Evolutionary conservation across 2,329 filamentous ascomycete species (phyloP).

Genomic region (Nakataea oryzae): DNA sequence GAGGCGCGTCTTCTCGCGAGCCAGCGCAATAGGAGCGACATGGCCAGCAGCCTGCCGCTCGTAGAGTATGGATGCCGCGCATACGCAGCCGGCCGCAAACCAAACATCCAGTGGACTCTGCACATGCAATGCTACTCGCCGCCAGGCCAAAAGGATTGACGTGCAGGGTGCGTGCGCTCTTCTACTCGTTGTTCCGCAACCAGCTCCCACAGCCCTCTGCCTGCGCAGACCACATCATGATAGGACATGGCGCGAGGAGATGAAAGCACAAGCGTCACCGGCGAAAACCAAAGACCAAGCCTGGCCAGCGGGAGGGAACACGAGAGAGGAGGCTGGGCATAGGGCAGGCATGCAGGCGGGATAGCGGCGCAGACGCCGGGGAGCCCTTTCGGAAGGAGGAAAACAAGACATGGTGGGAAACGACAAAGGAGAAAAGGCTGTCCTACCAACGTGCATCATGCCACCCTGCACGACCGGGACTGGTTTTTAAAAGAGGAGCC

Average conservation of each 20-base stretch:
- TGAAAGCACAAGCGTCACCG: not conserved
- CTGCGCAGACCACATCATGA: not conserved
- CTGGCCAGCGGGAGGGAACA: not conserved
- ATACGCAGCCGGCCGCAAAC: not conserved
- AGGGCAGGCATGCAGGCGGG: no score
- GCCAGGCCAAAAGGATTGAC: not conserved
- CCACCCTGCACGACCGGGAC: conserved; percentile 78
- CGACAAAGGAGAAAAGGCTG: not conserved
- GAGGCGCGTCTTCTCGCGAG: not conserved
- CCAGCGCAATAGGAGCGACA: not conserved
- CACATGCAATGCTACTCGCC: not conserved
- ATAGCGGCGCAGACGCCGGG: no score
- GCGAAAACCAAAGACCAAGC: not conserved
- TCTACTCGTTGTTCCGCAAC: not conserved
- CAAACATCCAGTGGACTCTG: not conserved
- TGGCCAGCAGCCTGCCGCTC: not conserved
- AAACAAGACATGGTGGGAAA: not conserved
- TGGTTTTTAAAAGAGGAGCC: conserved; percentile 18
- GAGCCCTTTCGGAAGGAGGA: not conserved
- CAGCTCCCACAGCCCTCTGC: not conserved
- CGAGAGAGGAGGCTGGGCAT: no score
- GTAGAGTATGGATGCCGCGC: not conserved
- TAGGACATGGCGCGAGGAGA: not conserved
- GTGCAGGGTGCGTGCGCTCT: not conserved
- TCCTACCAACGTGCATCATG: conserved; percentile 39